Evolutionary conservation across 1,284 basidiomycete genomes (phyloP).

Genomic region (Lentinula novae-zelandiae): DNA sequence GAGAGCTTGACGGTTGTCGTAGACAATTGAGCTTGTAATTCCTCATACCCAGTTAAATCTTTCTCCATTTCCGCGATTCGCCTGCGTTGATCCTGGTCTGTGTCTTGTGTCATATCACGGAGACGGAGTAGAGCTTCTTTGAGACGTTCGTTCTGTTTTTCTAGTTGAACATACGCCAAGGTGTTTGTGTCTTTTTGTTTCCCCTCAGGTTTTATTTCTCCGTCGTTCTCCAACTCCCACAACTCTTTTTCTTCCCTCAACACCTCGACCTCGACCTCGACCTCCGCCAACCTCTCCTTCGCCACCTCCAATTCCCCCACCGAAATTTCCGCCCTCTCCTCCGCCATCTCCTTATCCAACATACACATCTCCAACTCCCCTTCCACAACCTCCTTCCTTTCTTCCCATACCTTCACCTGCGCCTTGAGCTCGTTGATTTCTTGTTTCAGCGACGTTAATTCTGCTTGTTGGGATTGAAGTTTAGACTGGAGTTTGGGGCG

Average conservation of each 20-base stretch:
- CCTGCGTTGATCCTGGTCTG: conserved; percentile 79
- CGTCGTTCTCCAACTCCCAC: conserved; percentile 60
- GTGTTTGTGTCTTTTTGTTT: conserved; percentile 66
- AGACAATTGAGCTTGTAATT: conserved; percentile 79
- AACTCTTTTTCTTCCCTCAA: conserved; percentile 74
- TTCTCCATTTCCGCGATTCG: conserved; percentile 88
- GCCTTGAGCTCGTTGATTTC: conserved; percentile 61
- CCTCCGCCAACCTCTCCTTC: conserved; percentile 66
- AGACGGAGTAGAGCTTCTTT: conserved; percentile 91
- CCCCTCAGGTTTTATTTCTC: conserved; percentile 22
- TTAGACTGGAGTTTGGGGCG: conserved; percentile 89
- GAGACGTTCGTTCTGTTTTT: conserved; percentile 93
- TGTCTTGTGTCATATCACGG: conserved; percentile 85
- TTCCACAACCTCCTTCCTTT: conserved; percentile 64
- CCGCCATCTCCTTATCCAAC: conserved; percentile 96
- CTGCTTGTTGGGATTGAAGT: conserved; percentile 75
- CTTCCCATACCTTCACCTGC: conserved; percentile 54
- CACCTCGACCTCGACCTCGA: conserved; percentile 57
- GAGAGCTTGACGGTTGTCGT: conserved; percentile 74
- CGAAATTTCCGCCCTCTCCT: conserved; percentile 85
- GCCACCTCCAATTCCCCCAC: conserved; percentile 83
- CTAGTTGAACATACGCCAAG: conserved; percentile 85
- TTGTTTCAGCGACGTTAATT: conserved; percentile 66
- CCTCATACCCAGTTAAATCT: conserved; percentile 70
- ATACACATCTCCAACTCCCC: conserved; percentile 95